phyloP scores from a whole-genome alignment of 2,329 filamentous ascomycete species.

The Aspergillus sclerotialis region DNA sequence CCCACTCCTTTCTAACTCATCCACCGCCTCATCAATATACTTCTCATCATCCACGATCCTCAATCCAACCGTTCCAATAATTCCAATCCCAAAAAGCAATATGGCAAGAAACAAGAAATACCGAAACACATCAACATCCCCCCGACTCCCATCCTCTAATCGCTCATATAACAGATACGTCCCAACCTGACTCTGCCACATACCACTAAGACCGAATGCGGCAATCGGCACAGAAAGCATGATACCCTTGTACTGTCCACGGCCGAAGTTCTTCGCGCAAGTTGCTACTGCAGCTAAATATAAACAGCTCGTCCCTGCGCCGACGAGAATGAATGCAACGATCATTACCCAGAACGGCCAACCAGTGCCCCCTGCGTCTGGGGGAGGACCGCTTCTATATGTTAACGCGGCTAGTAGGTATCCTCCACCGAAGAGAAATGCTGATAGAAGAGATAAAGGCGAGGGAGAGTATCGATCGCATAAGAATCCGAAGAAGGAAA shows the following conservation, averaged over 20 bases:
- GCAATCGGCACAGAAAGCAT: slow-evolving; percentile 88
- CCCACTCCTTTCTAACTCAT: slow-evolving; percentile 84
- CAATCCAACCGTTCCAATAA: slow-evolving; percentile 67
- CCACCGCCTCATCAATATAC: slow-evolving; percentile 81
- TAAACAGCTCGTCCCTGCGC: slow-evolving; percentile 77
- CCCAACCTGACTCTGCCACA: slow-evolving; percentile 90
- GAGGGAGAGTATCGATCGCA: slow-evolving; percentile 84
- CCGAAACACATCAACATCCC: slow-evolving; percentile 65
- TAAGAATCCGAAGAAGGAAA: slow-evolving; percentile 79
- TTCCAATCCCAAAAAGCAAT: slow-evolving; percentile 62
- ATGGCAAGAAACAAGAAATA: slow-evolving; percentile 82
- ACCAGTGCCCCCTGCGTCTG: slow-evolving; percentile 45
- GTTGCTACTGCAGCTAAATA: slow-evolving; percentile 89
- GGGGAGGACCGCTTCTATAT: slow-evolving; percentile 56
- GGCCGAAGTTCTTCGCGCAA: slow-evolving; percentile 96
- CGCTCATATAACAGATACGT: slow-evolving; percentile 69
- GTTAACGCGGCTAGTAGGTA: slow-evolving; percentile 77
- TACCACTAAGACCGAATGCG: slow-evolving; percentile 84
- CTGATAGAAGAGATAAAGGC: slow-evolving; percentile 66
- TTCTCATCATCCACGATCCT: slow-evolving; percentile 76
- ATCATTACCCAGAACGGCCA: slow-evolving; percentile 81
- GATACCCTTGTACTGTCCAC: slow-evolving; percentile 77
- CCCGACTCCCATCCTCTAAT: slow-evolving; percentile 52
- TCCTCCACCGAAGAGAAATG: slow-evolving; percentile 67
- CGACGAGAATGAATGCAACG: slow-evolving; percentile 73